A percentile compares a stretch with the other conserved stretches of the same genome.
Conservation (phyloP, 495 filamentous ascomycete genomes). For the Hypomontagnella submonticulosa region DNA sequence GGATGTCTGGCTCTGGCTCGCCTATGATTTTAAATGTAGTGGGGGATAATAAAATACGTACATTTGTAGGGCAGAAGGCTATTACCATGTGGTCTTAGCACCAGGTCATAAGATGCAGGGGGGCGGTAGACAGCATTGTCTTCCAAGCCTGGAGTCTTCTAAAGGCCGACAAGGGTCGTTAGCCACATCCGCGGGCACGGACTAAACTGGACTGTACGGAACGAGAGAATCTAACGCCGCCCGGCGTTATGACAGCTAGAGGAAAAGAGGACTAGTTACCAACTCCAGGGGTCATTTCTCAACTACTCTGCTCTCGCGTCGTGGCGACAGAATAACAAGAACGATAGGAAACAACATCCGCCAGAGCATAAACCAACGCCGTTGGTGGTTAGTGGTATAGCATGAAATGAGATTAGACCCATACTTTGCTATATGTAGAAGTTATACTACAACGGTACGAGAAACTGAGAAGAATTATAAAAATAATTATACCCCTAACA, state of each 20-base stretch:
- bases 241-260: conserved; percentile 14
- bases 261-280: not conserved
- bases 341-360: not conserved
- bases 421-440: not conserved
- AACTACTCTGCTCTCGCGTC: conserved; percentile 3
- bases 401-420: conserved; percentile 2
- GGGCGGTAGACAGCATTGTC: conserved; percentile 13
- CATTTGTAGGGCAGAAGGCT: too few species aligned
- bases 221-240: conserved; percentile 10
- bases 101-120: conserved; percentile 32
- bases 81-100: too few species aligned
- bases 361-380: conserved; percentile 2
- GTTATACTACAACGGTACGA: conserved; percentile 3
- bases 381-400: not conserved
- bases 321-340: conserved; percentile 6
- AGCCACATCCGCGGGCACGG: conserved; percentile 17
- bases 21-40: too few species aligned
- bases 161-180: conserved; percentile 12
- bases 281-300: conserved; percentile 7
- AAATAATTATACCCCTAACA: conserved; percentile 18
- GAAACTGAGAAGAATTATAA: conserved; percentile 1
- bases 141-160: too few species aligned
- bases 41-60: too few species aligned
- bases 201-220: conserved; percentile 14
- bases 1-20: too few species aligned